Percentiles rank a stretch among this genome's conserved stretches.
These are phyloP conservation scores for Podospora pseudopauciseta DNA, from an alignment of 495 filamentous ascomycete genomes.

Conservation along the genomic window DNA sequence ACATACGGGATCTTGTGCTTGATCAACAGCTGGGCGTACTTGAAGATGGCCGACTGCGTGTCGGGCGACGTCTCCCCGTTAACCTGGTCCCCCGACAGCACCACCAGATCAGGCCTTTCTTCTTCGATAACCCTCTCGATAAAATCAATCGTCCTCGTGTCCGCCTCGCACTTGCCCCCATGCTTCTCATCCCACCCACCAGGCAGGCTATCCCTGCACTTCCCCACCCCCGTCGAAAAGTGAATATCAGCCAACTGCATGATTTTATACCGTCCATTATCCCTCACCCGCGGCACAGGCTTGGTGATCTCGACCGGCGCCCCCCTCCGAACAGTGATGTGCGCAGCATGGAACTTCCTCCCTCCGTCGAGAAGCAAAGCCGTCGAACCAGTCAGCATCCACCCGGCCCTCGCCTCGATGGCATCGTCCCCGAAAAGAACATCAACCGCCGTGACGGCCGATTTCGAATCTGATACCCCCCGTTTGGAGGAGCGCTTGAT, in stretches of 20 bases:
- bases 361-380: slow-evolving; percentile 62
- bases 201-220: slow-evolving; percentile 80
- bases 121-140: slow-evolving; percentile 76
- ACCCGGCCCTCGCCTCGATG: slow-evolving; percentile 79
- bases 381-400: slow-evolving; percentile 65
- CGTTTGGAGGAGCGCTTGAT: slow-evolving; percentile 72
- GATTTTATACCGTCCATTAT: slow-evolving; percentile 95
- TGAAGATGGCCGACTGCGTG: slow-evolving; percentile 90
- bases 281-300: slow-evolving; percentile 69
- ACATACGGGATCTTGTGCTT: slow-evolving; percentile 88
- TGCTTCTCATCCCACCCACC: slow-evolving; percentile 47
- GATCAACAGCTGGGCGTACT: slow-evolving; percentile 81
- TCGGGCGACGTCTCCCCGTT: slow-evolving; percentile 92
- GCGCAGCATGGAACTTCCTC: slow-evolving; percentile 59
- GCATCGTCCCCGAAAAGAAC: slow-evolving; percentile 92
- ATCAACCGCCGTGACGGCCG: slow-evolving; percentile 78
- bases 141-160: slow-evolving; percentile 88
- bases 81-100: slow-evolving; percentile 89
- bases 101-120: slow-evolving; percentile 87
- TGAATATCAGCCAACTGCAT: slow-evolving; percentile 92
- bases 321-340: slow-evolving; percentile 74
- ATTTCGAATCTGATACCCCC: slow-evolving; percentile 73
- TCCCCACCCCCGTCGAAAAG: slow-evolving; percentile 80
- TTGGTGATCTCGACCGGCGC: slow-evolving; percentile 54
- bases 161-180: slow-evolving; percentile 81